Evolutionary conservation across 441 rosid genomes (phyloP), one percentile per base, ranked within the genome.

Genomic region (Adansonia rubrostipa): DNA sequence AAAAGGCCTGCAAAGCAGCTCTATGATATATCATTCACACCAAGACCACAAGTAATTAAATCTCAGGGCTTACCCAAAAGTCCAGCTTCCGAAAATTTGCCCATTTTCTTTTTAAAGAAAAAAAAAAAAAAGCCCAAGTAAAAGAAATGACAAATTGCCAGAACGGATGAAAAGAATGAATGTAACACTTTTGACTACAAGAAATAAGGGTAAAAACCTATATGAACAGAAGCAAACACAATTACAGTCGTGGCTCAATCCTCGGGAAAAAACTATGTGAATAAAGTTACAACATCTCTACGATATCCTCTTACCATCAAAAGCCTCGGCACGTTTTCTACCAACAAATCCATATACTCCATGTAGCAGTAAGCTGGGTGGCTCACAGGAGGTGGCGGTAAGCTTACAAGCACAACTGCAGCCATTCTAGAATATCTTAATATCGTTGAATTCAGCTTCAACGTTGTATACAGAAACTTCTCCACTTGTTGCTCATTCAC

Each of bases 301-400:
- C 97, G 97, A 80, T 97, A 97, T 40, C 99, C 99, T 92, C 99
- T 93, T 14, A 97, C 99, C 22, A 97, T 97, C 87, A 97, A 84
- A 80, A 97, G 88, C 85, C 99, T 91, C 0, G 93, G 97, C 42
- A 97, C 96, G 71, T 97, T 97, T 86, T 92, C 97, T 62, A 93
- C 99, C 87, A 97, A 86, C 80, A 95, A 84, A 87, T 97, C 99
- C 99, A 95, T 91, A 83, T 97, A 97, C 79, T 95, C 99, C 99
- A 97, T 95, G 87, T 97, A 97, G 80, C 94, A 93, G 88, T 93
- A 95, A 1, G 96, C 89, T 1, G 99, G 98, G 76, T 97, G 98
- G 88, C 83, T 87, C 75, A 85, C 10, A 0, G 99, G 98, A 4
- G 98, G 99, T 0, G 97, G 98, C 0, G 97, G 99, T 53, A 97